A percentile compares a stretch with the other conserved stretches of the same genome.
phyloP scores from a whole-genome alignment of 129 eudicot species.

The Saussurea involucrata region DNA sequence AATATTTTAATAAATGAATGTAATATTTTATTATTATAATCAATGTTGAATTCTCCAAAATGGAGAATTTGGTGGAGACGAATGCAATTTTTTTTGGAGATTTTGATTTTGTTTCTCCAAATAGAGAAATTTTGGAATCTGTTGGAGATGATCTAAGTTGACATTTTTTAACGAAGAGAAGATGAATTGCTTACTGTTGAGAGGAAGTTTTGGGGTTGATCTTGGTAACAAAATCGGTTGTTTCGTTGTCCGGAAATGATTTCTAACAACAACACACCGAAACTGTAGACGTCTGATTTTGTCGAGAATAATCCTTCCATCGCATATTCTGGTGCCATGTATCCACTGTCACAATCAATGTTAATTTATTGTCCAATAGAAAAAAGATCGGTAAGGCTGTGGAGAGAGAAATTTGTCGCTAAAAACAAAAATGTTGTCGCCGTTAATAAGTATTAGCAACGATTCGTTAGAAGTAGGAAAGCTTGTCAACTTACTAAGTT shows the following conservation, averaged over 20 bases:
- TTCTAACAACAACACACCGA: slow-evolving; percentile 20
- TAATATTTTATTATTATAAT: no score
- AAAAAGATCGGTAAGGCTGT: neutral
- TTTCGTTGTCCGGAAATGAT: slow-evolving; percentile 2
- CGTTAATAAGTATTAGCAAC: neutral
- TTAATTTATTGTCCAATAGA: neutral
- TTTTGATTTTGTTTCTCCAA: no score
- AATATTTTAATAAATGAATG: no score
- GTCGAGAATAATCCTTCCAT: slow-evolving; percentile 10
- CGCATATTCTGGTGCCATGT: slow-evolving; percentile 29
- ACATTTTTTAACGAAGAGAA: neutral
- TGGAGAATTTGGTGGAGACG: no score
- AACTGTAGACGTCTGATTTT: slow-evolving; percentile 25
- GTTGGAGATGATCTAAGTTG: no score
- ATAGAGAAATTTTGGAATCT: no score
- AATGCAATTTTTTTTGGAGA: no score
- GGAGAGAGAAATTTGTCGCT: neutral
- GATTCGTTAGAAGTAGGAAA: neutral
- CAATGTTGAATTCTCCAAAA: no score
- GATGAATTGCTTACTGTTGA: neutral
- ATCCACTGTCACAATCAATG: slow-evolving; percentile 6
- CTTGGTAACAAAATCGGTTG: neutral
- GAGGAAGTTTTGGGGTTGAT: neutral
- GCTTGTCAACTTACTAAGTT: slow-evolving; percentile 25
- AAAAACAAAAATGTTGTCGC: neutral